These are phyloP conservation scores for Polyrhizophydium stewartii DNA, from an alignment of 371 early-diverging fungal genomes.

Conservation along the genomic window DNA sequence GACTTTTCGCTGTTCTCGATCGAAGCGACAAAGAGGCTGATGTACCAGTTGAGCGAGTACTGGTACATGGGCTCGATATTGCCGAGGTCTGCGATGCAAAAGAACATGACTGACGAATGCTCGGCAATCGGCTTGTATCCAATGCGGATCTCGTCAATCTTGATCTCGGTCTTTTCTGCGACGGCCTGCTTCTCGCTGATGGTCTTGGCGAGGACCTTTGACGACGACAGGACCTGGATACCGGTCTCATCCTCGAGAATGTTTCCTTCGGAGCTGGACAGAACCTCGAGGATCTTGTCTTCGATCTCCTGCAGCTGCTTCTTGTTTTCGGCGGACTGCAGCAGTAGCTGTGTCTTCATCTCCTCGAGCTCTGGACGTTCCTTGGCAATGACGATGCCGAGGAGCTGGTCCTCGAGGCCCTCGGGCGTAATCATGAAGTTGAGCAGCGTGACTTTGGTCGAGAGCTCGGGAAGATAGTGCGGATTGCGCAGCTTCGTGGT, in stretches of 20 bases:
- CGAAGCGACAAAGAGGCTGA: conserved; percentile 44
- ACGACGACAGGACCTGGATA: conserved; percentile 50
- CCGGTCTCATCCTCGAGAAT: conserved; percentile 56
- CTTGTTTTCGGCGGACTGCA: conserved; percentile 52
- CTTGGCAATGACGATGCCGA: conserved; percentile 56
- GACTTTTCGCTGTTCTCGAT: conserved; percentile 48
- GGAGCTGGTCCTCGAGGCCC: conserved; percentile 51
- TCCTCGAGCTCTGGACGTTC: conserved; percentile 54
- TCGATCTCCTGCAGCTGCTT: conserved; percentile 50
- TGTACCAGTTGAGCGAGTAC: conserved; percentile 51
- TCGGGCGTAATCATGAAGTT: conserved; percentile 58
- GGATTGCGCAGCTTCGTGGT: conserved; percentile 53
- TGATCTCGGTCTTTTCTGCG: conserved; percentile 47
- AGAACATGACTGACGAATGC: conserved; percentile 44
- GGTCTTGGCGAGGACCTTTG: conserved; percentile 48
- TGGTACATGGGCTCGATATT: conserved; percentile 59
- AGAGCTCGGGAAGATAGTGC: conserved; percentile 52
- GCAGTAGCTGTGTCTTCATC: conserved; percentile 46
- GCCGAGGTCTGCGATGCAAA: conserved; percentile 51
- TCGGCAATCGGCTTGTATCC: conserved; percentile 49
- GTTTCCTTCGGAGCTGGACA: conserved; percentile 48
- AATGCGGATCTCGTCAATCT: conserved; percentile 52
- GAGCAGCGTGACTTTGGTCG: conserved; percentile 48
- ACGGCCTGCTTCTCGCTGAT: conserved; percentile 48
- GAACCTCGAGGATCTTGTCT: conserved; percentile 49